Base-by-base conservation (phyloP, 2,329 filamentous ascomycete species). In the Cytospora schulzeri region DNA sequence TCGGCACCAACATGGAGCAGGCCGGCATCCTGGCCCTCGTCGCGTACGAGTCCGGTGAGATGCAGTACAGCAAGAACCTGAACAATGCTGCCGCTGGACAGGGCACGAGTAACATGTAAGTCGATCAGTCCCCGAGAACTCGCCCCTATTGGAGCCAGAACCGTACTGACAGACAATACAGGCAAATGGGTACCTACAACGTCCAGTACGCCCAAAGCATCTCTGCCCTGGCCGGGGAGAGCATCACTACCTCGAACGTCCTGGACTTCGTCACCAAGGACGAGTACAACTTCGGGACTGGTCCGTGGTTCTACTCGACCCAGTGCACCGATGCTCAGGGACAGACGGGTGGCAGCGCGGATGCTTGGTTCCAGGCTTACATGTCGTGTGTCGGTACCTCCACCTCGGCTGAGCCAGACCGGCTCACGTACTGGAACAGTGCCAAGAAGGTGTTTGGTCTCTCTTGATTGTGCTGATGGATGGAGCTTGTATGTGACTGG, bases 11-110 rank as follows among this genome's bases (percentile, higher is more conserved):
- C 26, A 83, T 81, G 26, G 85, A 90, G 70, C 87, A 90, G 72
- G 91, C 91, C 8, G 91, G 88, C 26, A 75, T 93, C 19, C 72
- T 95, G 52, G 81, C 88, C 15, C 80, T 92, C 71, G 89, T 91
- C 78, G 85, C 88, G 14, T 88, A 88, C 72, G 92, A 96, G 78
- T 87, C 85, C 1, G 86, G 64, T 26, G 82, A 88, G 67, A 91
- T 93, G 77, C 81, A 84, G 71, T 93, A 85, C 82, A 91, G 89
- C 76, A 83, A 81, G 74, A 92, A 93, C 76, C 79, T 87, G 70
- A 83, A 75, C 71, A 74, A 73, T 3, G 78, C 77, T 31, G 72
- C 76, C 0, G 80, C 84, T 0, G 88, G 88, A 4, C 86, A 90
- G 72, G 88, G 88, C 2, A 89, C 88, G 4, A 73, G 71, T 62